Percentiles rank a stretch among this genome's conserved stretches.
Conservation (phyloP, 192 early-diverging fungal genomes). For the Backusella psychrophila region DNA sequence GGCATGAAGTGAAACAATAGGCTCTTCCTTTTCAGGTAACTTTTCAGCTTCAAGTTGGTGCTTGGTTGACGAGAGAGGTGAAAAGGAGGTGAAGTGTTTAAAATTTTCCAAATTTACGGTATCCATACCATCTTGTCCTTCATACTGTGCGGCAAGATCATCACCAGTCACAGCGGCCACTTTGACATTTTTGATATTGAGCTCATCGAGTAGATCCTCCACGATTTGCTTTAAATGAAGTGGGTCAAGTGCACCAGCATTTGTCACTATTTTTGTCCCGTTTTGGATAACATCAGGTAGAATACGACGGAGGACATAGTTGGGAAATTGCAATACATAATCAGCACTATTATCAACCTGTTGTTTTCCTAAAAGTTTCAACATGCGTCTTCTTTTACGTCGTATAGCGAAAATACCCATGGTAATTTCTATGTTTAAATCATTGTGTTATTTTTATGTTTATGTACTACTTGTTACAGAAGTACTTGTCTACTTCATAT, state of each 20-base stretch:
- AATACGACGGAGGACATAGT: slow-evolving; percentile 46
- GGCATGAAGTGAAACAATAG: slow-evolving; percentile 57
- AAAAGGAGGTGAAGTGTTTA: slow-evolving; percentile 7
- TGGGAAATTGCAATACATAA: slow-evolving; percentile 49
- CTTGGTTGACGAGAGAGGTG: slow-evolving; percentile 8
- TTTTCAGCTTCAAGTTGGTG: slow-evolving; percentile 38
- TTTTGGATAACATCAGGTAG: slow-evolving; percentile 49
- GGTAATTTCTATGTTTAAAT: slow-evolving; percentile 52
- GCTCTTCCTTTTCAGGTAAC: slow-evolving; percentile 45
- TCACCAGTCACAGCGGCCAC: slow-evolving; percentile 67
- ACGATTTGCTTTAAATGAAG: slow-evolving; percentile 56
- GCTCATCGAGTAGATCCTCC: slow-evolving; percentile 37
- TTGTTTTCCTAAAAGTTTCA: not conserved
- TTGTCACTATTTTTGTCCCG: slow-evolving; percentile 60
- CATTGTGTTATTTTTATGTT: not conserved
- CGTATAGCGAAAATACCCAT: slow-evolving; percentile 65
- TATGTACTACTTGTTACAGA: not conserved
- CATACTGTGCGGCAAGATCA: slow-evolving; percentile 34
- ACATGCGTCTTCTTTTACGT: slow-evolving; percentile 31
- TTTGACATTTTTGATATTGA: slow-evolving; percentile 44
- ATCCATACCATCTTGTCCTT: not conserved
- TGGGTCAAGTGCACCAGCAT: slow-evolving; percentile 63
- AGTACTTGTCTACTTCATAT: not conserved
- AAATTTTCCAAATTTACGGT: slow-evolving; percentile 9
- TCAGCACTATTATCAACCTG: not conserved